These are phyloP conservation scores for Hawksworthiomyces lignivorus DNA, from an alignment of 2,329 filamentous ascomycete genomes.

Conservation along the genomic window DNA sequence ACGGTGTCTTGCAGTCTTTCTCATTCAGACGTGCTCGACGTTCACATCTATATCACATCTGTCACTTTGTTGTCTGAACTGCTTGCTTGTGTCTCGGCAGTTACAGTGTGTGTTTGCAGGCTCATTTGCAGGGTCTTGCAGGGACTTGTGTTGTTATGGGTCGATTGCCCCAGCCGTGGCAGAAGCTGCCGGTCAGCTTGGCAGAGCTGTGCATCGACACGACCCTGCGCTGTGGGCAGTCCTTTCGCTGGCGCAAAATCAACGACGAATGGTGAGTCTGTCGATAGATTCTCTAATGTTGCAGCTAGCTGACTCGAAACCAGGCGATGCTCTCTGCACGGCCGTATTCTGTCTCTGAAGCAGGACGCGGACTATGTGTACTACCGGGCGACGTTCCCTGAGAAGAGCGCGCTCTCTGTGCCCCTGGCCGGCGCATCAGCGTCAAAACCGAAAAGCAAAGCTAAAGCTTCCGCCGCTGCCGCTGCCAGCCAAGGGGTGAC, in stretches of 20 bases:
- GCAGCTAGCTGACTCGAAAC: constrained; percentile 7
- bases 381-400: constrained; percentile 63
- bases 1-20: too few species aligned
- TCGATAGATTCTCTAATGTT: background rate
- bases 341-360: constrained; percentile 74
- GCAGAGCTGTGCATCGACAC: constrained; percentile 91
- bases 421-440: too few species aligned
- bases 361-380: constrained; percentile 75
- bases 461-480: constrained; percentile 24
- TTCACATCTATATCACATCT: too few species aligned
- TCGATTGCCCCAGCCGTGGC: constrained; percentile 53
- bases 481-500: constrained; percentile 10
- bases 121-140: too few species aligned
- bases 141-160: background rate
- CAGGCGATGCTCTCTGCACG: constrained; percentile 76
- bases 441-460: background rate
- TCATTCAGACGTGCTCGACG: too few species aligned
- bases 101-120: too few species aligned
- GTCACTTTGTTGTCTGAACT: too few species aligned
- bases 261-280: constrained; percentile 67
- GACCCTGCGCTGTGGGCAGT: constrained; percentile 88
- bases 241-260: constrained; percentile 88
- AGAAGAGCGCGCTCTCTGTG: background rate
- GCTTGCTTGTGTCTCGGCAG: too few species aligned
- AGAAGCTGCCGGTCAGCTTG: constrained; percentile 72